phyloP scores from a whole-genome alignment of 441 rosid species.

The Eruca vesicaria region DNA sequence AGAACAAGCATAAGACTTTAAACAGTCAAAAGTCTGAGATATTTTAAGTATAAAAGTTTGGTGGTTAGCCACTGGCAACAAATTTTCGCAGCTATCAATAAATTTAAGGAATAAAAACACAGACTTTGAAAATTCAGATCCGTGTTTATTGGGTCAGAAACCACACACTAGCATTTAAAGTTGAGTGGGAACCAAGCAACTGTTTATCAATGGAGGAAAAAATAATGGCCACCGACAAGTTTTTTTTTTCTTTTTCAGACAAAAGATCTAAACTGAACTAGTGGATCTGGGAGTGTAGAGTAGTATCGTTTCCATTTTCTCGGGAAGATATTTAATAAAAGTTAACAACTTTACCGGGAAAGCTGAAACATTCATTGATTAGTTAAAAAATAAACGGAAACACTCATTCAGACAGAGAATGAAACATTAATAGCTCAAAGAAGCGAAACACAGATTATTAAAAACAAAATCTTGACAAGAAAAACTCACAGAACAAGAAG shows the following conservation, averaged over 20 bases:
- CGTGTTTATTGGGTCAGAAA: constrained; percentile 30
- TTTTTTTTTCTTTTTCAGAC: neutral
- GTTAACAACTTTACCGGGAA: constrained; percentile 1
- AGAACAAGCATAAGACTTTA: constrained; percentile 6
- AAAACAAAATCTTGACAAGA: neutral
- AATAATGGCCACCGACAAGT: constrained; percentile 31
- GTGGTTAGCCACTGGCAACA: constrained; percentile 19
- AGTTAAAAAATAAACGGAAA: neutral
- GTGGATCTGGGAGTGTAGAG: constrained; percentile 29
- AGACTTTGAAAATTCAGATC: constrained; percentile 34
- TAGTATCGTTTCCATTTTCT: neutral
- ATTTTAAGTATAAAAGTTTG: neutral
- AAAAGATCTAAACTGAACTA: constrained; percentile 1
- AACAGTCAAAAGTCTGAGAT: neutral
- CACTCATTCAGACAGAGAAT: neutral
- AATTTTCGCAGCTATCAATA: neutral
- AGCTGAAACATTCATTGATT: constrained; percentile 17
- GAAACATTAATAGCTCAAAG: neutral
- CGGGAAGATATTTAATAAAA: constrained; percentile 4
- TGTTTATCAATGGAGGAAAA: neutral
- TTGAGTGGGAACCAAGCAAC: constrained; percentile 23
- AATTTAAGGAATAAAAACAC: constrained; percentile 14
- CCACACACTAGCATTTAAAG: neutral
- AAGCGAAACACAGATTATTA: neutral
- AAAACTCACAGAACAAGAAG: constrained; percentile 21